Evolutionary conservation across 768 basidiomycete genomes (phyloP).

Genomic region (Cyclocybe aegerita): DNA sequence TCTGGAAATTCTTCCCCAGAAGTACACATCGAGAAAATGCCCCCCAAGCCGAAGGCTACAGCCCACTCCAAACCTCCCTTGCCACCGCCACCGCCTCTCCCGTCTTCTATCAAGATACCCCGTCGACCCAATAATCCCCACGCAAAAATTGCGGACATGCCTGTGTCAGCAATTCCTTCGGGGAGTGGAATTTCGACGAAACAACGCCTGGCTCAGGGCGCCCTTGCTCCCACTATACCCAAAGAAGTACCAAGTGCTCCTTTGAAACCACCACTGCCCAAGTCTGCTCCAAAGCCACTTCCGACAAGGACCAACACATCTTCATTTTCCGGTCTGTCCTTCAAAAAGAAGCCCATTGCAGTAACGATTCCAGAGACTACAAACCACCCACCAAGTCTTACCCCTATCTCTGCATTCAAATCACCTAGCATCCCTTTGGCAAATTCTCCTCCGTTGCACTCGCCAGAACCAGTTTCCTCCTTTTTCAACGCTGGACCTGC

Average conservation of each 20-base stretch:
- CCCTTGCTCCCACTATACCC: slow-evolving; percentile 33
- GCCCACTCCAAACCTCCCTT: neutral
- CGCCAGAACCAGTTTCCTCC: too few relatives aligned
- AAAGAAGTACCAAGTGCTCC: slow-evolving; percentile 26
- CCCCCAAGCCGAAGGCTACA: slow-evolving; percentile 1
- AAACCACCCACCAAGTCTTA: neutral
- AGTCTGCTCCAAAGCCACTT: slow-evolving; percentile 9
- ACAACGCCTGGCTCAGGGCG: slow-evolving; percentile 43
- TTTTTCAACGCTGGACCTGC: too few relatives aligned
- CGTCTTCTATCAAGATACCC: slow-evolving; percentile 12
- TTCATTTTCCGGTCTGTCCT: slow-evolving; percentile 29
- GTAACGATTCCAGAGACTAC: neutral
- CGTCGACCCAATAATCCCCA: slow-evolving; percentile 21
- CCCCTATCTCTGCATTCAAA: too few relatives aligned
- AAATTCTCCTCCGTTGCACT: too few relatives aligned
- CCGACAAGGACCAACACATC: slow-evolving; percentile 1
- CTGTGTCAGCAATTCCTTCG: slow-evolving; percentile 13
- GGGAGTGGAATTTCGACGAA: slow-evolving; percentile 48
- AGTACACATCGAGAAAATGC: neutral
- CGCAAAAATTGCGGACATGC: slow-evolving; percentile 17
- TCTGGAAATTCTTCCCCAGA: slow-evolving; percentile 15
- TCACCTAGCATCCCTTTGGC: too few relatives aligned
- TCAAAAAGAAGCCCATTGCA: slow-evolving; percentile 38
- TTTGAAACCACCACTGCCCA: neutral
- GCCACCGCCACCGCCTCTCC: slow-evolving; percentile 3